Percentiles rank a stretch among this genome's conserved stretches.
These are phyloP conservation scores for Russula emetica DNA, from an alignment of 768 basidiomycete genomes.

Conservation along the genomic window DNA sequence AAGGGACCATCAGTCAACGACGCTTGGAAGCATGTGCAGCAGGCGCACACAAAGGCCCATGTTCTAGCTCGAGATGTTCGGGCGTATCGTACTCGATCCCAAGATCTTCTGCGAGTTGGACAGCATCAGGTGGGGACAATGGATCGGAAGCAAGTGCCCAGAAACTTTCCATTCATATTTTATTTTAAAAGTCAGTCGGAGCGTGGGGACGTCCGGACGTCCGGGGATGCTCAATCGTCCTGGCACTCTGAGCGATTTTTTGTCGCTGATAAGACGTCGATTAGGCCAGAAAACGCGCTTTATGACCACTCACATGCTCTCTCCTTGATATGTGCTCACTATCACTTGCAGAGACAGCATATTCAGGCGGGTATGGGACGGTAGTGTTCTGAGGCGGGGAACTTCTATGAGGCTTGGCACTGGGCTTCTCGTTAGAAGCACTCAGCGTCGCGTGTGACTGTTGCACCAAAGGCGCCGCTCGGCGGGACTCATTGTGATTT, in stretches of 20 bases:
- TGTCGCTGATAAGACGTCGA: conserved; percentile 16
- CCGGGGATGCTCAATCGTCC: conserved; percentile 20
- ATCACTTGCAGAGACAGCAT: conserved; percentile 29
- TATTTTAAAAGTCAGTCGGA: not conserved
- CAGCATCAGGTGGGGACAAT: conserved; percentile 60
- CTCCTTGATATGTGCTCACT: conserved; percentile 22
- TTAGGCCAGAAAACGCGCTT: not conserved
- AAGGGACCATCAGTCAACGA: not conserved
- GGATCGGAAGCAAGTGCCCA: conserved; percentile 70
- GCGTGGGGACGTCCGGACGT: conserved; percentile 22
- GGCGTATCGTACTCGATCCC: conserved; percentile 69
- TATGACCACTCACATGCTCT: conserved; percentile 23
- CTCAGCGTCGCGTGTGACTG: not conserved
- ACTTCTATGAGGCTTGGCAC: conserved; percentile 15
- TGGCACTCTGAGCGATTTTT: conserved; percentile 15
- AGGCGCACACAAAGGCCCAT: conserved; percentile 49
- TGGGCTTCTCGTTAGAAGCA: conserved; percentile 4
- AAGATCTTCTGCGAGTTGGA: conserved; percentile 66
- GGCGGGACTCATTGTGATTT: conserved; percentile 10
- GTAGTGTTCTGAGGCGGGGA: conserved; percentile 24
- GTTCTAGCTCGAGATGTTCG: conserved; percentile 51
- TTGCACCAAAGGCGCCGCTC: conserved; percentile 4
- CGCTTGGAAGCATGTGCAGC: conserved; percentile 8
- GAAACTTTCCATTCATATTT: conserved; percentile 44
- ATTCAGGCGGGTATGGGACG: conserved; percentile 28